A percentile compares a stretch with the other conserved stretches of the same genome.
These are phyloP conservation scores for Parietichytrium sp. DNA, from an alignment of 108 stramenopile species.

Conservation along the genomic window DNA sequence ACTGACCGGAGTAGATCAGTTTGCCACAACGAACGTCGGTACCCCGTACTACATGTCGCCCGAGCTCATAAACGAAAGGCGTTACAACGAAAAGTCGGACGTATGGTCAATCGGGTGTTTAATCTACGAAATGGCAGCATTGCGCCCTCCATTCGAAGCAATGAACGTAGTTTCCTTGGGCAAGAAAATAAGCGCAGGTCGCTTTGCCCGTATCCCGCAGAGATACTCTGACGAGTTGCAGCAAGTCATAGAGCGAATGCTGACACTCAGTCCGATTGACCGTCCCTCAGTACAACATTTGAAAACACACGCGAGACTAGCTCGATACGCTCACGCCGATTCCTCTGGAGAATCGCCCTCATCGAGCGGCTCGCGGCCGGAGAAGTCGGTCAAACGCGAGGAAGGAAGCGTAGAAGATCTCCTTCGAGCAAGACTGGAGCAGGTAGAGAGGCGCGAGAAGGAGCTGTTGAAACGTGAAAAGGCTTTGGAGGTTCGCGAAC, in stretches of 20 bases:
- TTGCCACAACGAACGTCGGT: slow-evolving; percentile 57
- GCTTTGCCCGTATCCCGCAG: slow-evolving; percentile 55
- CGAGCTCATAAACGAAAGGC: slow-evolving; percentile 62
- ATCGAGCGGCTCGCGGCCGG: background rate
- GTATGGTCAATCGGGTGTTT: slow-evolving; percentile 56
- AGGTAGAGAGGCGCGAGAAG: slow-evolving; percentile 25
- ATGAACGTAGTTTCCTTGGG: slow-evolving; percentile 60
- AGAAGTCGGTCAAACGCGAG: background rate
- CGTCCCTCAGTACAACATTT: slow-evolving; percentile 45
- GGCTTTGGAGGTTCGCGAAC: background rate
- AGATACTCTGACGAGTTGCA: slow-evolving; percentile 48
- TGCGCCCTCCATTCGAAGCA: slow-evolving; percentile 64
- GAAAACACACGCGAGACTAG: background rate
- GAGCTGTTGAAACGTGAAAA: background rate
- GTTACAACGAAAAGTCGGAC: slow-evolving; percentile 68
- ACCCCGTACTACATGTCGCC: slow-evolving; percentile 72
- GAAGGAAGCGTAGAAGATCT: background rate
- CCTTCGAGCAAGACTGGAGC: background rate
- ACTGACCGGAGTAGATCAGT: slow-evolving; percentile 39
- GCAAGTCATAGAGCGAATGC: slow-evolving; percentile 43
- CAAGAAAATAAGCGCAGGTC: slow-evolving; percentile 62
- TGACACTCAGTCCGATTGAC: slow-evolving; percentile 38
- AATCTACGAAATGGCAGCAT: slow-evolving; percentile 51
- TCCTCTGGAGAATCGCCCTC: background rate
- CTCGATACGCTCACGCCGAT: background rate